Percentiles rank a stretch among this genome's conserved stretches.
These are phyloP conservation scores for Globisporangium takayamanum DNA, from an alignment of 352 stramenopile genomes.

Conservation along the genomic window DNA sequence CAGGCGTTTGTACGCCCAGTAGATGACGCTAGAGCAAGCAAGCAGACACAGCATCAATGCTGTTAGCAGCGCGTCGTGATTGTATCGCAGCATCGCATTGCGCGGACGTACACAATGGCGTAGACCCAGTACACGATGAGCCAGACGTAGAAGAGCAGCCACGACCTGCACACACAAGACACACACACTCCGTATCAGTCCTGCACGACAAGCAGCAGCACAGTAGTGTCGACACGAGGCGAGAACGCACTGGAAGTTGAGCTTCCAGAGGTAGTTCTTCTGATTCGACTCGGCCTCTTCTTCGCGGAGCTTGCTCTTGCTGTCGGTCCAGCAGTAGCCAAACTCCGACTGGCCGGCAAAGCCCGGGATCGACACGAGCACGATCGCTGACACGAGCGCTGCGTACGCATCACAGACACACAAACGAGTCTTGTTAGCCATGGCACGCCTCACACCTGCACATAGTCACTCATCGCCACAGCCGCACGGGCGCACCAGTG, in stretches of 20 bases:
- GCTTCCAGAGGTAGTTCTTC: conserved; percentile 70
- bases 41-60: conserved; percentile 9
- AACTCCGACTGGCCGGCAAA: conserved; percentile 77
- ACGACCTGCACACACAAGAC: conserved; percentile 37
- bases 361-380: conserved; percentile 65
- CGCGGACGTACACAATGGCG: conserved; percentile 53
- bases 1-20: conserved; percentile 74
- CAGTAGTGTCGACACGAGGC: not conserved
- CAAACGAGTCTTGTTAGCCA: not conserved
- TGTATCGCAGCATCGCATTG: not conserved
- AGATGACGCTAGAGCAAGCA: conserved; percentile 52
- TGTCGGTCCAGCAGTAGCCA: conserved; percentile 80
- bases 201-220: not conserved
- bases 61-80: not conserved
- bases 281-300: conserved; percentile 20
- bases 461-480: not conserved
- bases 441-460: not conserved
- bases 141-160: conserved; percentile 85
- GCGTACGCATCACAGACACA: conserved; percentile 1
- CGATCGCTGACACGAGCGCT: conserved; percentile 59
- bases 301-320: conserved; percentile 44
- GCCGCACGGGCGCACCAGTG: conserved; percentile 30
- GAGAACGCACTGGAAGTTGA: conserved; percentile 70
- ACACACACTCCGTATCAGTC: not conserved
- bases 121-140: conserved; percentile 84